Base-by-base conservation (phyloP, 2,329 filamentous ascomycete genomes). In the Trichoderma simmonsii region DNA sequence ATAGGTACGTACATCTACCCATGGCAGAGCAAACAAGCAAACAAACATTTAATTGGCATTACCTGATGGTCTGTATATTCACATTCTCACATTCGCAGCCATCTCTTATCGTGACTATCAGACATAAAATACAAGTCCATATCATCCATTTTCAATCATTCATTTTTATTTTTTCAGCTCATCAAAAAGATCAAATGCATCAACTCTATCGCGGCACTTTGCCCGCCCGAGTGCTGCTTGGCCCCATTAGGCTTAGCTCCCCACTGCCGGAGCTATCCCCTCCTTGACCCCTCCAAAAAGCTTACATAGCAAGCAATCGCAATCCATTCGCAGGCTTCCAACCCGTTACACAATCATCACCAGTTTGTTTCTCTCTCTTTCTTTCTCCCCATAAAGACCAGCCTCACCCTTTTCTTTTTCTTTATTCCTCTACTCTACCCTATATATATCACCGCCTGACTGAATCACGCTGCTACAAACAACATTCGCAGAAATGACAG, bases 401-500 rank as follows among this genome's bases (percentile, higher is more conserved):
- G 32, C 32, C 24, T 56, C 14, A 26, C n/a, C 1, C 3, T 51
- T 11, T 4, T 28, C 28, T 43, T 9, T 3, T 8, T 14, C 4
- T 4, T 43, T 9, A 4, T n/a, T 43, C 6, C 18, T 11, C 32
- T 34, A 34, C 11, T 51, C 18, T 8, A 8, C 36, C 36, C 15
- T 39, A 39, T 21, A 2, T 12, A 39, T 21, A 2, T 3, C n/a
- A 21, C n/a, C 43, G 30, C 59, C 32, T n/a, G 4, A 21, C 26
- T 15, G 11, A 24, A 12, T 24, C 51, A 9, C 26, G 12, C 30
- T n/a, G 28, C 56, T 28, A 51, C 30, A 61, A 7, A 30, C 9
- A 43, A 14, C 15, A 43, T 4, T 5, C 26, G 9, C 32, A 56
- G 71, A 26, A 71, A 82, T 82, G 80, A 77, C 80, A 34, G 73